Evolutionary conservation across 768 basidiomycete genomes (phyloP).

Genomic region (Podaxis pistillaris): DNA sequence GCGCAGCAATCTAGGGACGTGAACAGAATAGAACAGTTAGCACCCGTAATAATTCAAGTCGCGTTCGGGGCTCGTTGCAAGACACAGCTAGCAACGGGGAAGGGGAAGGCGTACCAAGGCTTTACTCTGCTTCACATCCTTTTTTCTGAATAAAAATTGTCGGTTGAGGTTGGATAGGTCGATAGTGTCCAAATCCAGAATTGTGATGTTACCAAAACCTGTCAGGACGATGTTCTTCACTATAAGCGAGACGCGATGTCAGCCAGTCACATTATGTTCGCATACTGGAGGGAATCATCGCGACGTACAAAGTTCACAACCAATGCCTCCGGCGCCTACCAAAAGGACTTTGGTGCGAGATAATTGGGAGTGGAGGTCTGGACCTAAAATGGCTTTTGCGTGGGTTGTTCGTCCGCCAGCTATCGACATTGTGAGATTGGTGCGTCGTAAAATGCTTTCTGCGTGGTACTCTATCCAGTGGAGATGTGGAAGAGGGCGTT

Average conservation of each 20-base stretch:
- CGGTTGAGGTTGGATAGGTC: conserved; percentile 97
- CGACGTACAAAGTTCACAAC: conserved; percentile 86
- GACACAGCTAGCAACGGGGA: not conserved
- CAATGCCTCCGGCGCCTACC: conserved; percentile 96
- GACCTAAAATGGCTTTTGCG: conserved; percentile 77
- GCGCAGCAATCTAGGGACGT: conserved; percentile 66
- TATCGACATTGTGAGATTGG: conserved; percentile 36
- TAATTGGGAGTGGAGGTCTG: conserved; percentile 61
- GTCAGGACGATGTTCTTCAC: conserved; percentile 96
- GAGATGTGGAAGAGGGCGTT: not conserved
- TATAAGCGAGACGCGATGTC: conserved; percentile 28
- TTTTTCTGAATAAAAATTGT: conserved; percentile 95
- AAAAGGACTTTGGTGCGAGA: conserved; percentile 72
- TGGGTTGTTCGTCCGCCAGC: conserved; percentile 54
- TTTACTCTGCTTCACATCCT: conserved; percentile 96
- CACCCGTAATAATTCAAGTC: not conserved
- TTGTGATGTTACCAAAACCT: conserved; percentile 89
- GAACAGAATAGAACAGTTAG: not conserved
- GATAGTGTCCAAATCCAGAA: conserved; percentile 96
- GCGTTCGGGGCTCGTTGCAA: not conserved
- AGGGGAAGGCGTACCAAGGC: conserved; percentile 58
- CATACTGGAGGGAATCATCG: not conserved
- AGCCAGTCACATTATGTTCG: not conserved
- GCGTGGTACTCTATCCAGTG: not conserved
- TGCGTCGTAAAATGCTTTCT: not conserved